Conservation (phyloP, 2,329 filamentous ascomycete genomes). For the Sporothrix brunneoviolacea region DNA sequence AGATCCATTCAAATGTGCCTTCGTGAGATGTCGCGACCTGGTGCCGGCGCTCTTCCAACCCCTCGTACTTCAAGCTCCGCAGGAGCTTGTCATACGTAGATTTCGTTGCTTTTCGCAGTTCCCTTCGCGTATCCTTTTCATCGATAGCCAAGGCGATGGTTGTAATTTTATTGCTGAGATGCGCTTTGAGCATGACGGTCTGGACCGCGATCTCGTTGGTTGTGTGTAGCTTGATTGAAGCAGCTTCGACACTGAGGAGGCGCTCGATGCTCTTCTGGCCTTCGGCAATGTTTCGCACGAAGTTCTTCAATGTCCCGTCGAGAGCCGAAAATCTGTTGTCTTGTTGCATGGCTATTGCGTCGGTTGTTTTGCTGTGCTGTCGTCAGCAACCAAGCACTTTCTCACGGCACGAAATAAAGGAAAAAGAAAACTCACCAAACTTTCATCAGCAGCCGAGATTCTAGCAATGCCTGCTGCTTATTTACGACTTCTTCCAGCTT, state of each 20-base stretch:
- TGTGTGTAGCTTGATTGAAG: not conserved
- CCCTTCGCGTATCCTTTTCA: too few species aligned
- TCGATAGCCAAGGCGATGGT: not conserved
- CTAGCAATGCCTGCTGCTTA: not conserved
- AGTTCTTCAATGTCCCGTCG: not conserved
- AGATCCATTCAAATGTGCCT: conserved; percentile 3
- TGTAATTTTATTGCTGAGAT: not conserved
- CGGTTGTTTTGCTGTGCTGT: not conserved
- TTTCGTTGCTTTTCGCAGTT: too few species aligned
- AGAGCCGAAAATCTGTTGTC: not conserved
- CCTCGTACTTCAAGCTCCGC: not conserved
- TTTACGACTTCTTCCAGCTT: not conserved
- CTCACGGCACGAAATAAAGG: not conserved
- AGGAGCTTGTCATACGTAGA: not conserved
- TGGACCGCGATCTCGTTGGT: not conserved
- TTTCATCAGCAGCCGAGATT: not conserved
- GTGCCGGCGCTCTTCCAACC: not conserved
- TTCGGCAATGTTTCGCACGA: not conserved
- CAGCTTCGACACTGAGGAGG: not conserved
- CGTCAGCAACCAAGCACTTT: not conserved
- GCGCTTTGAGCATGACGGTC: not conserved
- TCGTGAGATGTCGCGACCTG: not conserved
- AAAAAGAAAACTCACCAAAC: not conserved
- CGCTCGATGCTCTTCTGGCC: not conserved
- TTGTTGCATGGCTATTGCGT: not conserved